Evolutionary conservation across 73 alveolate genomes (phyloP).

Genomic region (Tetrahymena thermophila): DNA sequence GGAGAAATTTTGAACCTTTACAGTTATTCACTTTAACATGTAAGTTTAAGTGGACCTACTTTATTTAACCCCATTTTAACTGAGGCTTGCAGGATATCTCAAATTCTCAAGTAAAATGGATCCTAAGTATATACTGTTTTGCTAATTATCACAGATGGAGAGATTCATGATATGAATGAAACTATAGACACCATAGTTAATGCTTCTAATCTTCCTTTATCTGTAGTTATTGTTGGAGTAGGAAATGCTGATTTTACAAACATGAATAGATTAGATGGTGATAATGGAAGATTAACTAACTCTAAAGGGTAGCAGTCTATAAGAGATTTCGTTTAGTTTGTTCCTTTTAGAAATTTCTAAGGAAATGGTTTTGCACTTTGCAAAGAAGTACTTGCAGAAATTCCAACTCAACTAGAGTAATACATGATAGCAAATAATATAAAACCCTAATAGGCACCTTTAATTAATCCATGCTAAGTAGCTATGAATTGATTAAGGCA

Average conservation of each 20-base stretch:
- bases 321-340: slow-evolving; percentile 82
- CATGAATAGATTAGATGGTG: slow-evolving; percentile 89
- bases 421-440: slow-evolving; percentile 48
- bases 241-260: slow-evolving; percentile 80
- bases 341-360: slow-evolving; percentile 65
- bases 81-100: slow-evolving; percentile 43
- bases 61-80: slow-evolving; percentile 53
- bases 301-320: slow-evolving; percentile 49
- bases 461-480: background rate
- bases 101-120: background rate
- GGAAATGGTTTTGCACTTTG: slow-evolving; percentile 62
- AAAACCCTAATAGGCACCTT: slow-evolving; percentile 26
- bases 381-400: slow-evolving; percentile 90
- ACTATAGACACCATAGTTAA: slow-evolving; percentile 7
- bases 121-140: slow-evolving; percentile 41
- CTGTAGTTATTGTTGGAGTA: slow-evolving; percentile 87
- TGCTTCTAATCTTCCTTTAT: slow-evolving; percentile 48
- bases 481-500: background rate
- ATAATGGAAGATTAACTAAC: slow-evolving; percentile 50
- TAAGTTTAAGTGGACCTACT: slow-evolving; percentile 77
- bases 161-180: slow-evolving; percentile 38
- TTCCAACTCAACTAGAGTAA: slow-evolving; percentile 80
- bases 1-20: slow-evolving; percentile 54
- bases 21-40: slow-evolving; percentile 41
- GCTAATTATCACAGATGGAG: slow-evolving; percentile 84